phyloP scores from a whole-genome alignment of 2,329 filamentous ascomycete genomes.

The Phyllosticta citrichinensis region DNA sequence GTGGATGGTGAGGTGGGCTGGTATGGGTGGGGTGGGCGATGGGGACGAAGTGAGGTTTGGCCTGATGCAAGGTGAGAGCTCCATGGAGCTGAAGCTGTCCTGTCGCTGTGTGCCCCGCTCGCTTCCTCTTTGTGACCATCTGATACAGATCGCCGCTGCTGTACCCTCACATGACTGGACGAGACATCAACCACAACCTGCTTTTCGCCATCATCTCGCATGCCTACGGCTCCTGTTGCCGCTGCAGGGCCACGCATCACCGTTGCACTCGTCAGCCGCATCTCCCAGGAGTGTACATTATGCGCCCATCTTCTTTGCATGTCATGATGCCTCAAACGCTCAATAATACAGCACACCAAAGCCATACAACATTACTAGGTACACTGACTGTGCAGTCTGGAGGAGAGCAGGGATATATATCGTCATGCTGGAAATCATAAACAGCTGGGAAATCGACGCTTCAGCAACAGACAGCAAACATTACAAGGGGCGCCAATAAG shows the following conservation, averaged over 20 bases:
- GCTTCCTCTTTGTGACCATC: not conserved
- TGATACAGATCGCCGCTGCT: not conserved
- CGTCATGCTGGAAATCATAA: not conserved
- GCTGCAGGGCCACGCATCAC: not conserved
- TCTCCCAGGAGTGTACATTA: not conserved
- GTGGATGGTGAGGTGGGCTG: not conserved
- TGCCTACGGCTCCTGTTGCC: not conserved
- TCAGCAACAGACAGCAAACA: conserved; percentile 1
- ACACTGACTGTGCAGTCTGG: conserved; percentile 5
- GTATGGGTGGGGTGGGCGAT: not conserved
- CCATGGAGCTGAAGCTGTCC: not conserved
- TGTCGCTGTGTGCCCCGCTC: not conserved
- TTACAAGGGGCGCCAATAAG: not conserved
- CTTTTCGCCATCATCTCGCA: not conserved
- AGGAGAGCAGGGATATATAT: not conserved
- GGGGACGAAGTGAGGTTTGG: not conserved
- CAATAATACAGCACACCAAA: not conserved
- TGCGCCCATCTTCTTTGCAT: not conserved
- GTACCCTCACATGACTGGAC: not conserved
- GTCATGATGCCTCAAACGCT: not conserved
- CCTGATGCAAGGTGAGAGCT: too few species aligned
- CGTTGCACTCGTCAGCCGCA: not conserved
- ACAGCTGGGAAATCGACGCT: not conserved
- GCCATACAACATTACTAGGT: not conserved
- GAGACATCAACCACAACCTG: not conserved